Evolutionary conservation across 2,329 filamentous ascomycete genomes (phyloP).

Genomic region (Fusarium metavorans): DNA sequence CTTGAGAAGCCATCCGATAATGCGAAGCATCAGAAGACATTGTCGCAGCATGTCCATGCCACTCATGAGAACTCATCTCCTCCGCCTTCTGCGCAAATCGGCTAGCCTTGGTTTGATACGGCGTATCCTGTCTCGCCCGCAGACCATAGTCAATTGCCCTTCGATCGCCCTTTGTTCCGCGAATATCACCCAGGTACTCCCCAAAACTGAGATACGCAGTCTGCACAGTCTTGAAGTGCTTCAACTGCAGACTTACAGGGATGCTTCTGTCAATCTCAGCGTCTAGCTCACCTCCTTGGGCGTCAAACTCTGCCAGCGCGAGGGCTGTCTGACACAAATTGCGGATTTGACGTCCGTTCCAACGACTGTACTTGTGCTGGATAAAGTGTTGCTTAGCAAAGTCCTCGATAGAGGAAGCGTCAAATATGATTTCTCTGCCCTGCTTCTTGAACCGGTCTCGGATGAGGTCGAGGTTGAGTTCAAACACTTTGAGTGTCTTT

Average conservation of each 20-base stretch:
- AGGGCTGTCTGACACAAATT: conserved; percentile 47
- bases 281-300: conserved; percentile 18
- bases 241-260: not conserved
- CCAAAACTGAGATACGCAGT: not conserved
- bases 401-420: not conserved
- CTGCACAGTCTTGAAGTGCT: not conserved
- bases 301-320: conserved; percentile 50
- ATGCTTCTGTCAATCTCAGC: not conserved
- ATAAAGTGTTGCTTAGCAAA: not conserved
- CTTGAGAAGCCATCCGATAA: not conserved
- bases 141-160: not conserved
- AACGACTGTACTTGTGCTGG: conserved; percentile 47
- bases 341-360: conserved; percentile 46
- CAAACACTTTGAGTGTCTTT: not conserved
- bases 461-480: not conserved
- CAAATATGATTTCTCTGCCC: not conserved
- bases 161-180: not conserved
- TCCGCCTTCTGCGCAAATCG: not conserved
- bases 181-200: not conserved
- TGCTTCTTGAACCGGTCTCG: not conserved
- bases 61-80: not conserved
- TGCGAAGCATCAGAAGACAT: not conserved
- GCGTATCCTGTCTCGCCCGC: not conserved
- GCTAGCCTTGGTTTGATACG: not conserved
- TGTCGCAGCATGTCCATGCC: not conserved